Evolutionary conservation across 1,139 yeast species (phyloP).

Genomic region (Geotrichum cucujoidarum): DNA sequence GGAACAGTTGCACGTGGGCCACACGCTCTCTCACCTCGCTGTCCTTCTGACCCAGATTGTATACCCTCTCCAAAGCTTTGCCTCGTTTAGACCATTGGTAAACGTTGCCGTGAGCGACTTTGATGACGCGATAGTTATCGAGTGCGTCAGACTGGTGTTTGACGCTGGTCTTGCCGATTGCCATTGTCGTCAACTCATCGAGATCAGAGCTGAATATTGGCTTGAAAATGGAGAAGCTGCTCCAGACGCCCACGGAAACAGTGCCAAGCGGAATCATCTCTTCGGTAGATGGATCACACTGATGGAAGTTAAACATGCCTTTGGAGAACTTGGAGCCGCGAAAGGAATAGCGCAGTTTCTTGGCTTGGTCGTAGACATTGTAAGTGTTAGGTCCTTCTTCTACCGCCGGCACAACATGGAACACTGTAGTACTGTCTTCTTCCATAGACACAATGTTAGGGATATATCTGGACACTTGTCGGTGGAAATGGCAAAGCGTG

Average conservation of each 20-base stretch:
- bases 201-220: conserved; percentile 37
- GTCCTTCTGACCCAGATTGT: conserved; percentile 55
- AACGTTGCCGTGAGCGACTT: conserved; percentile 52
- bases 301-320: conserved; percentile 9
- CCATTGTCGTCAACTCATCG: conserved; percentile 33
- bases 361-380: conserved; percentile 50
- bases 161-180: conserved; percentile 61
- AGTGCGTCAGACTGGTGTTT: conserved; percentile 58
- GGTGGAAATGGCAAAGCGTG: conserved; percentile 51
- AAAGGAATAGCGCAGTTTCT: conserved; percentile 18
- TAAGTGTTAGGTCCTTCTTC: conserved; percentile 55
- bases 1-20: conserved; percentile 20
- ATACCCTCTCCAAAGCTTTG: conserved; percentile 52
- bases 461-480: conserved; percentile 52
- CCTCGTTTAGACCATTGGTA: conserved; percentile 65
- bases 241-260: conserved; percentile 54
- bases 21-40: conserved; percentile 57
- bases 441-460: conserved; percentile 49
- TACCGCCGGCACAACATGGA: conserved; percentile 48
- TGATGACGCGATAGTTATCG: conserved; percentile 55
- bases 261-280: conserved; percentile 56
- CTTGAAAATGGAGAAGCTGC: conserved; percentile 51
- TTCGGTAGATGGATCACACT: conserved; percentile 28
- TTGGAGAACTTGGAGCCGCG: conserved; percentile 8
- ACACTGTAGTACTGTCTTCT: conserved; percentile 36